A percentile compares a stretch with the other conserved stretches of the same genome.
Conservation (phyloP, 2,329 filamentous ascomycete species). For the Aspergillus sp. region DNA sequence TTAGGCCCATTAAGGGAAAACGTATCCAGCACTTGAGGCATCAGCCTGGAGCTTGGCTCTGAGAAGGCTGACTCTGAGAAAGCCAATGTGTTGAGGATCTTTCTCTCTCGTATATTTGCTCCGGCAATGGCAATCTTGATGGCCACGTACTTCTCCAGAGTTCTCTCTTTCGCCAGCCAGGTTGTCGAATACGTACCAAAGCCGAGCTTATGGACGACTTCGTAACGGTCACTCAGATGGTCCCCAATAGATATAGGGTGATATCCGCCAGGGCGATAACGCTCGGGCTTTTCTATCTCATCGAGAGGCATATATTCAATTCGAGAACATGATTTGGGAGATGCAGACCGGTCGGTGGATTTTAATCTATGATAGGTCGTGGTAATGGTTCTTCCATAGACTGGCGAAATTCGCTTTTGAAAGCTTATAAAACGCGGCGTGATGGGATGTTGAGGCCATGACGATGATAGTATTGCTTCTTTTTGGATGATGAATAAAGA, state of each 20-base stretch:
- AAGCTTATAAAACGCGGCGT: neutral
- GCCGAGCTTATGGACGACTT: neutral
- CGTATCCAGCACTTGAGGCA: neutral
- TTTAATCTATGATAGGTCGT: neutral
- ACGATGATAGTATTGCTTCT: neutral
- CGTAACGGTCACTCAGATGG: neutral
- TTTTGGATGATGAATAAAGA: neutral
- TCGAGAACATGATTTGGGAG: neutral
- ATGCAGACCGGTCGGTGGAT: neutral
- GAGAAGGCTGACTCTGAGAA: neutral
- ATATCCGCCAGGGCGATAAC: neutral
- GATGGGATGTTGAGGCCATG: neutral
- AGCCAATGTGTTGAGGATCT: neutral
- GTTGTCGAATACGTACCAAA: neutral
- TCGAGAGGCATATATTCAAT: neutral
- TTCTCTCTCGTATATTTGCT: neutral
- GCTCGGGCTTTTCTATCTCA: neutral
- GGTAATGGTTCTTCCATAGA: neutral
- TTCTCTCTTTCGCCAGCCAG: neutral
- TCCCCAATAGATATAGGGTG: neutral
- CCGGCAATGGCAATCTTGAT: neutral
- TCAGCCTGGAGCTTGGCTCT: too few species aligned
- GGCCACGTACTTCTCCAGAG: neutral
- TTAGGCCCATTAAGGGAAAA: neutral
- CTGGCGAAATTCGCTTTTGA: neutral